Evolutionary conservation across 805 yeast species (phyloP).

Genomic region (Saccharomycopsis selenospora): DNA sequence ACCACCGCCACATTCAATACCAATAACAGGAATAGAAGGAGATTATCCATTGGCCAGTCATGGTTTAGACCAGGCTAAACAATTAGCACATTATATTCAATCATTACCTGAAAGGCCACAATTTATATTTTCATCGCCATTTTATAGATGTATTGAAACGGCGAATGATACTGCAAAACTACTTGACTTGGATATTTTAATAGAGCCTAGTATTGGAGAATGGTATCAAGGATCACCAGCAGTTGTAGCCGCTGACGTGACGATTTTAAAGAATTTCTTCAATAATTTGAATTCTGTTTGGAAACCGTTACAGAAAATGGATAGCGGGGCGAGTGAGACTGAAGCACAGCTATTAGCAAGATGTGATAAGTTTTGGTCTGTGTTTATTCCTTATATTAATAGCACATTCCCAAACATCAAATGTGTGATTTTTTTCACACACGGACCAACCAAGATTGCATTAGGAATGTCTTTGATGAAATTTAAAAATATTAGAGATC

Average conservation of each 20-base stretch:
- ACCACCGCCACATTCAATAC: slow-evolving; percentile 60
- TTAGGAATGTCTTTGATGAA: slow-evolving; percentile 71
- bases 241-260: slow-evolving; percentile 56
- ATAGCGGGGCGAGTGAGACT: slow-evolving; percentile 61
- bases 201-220: slow-evolving; percentile 87
- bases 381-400: slow-evolving; percentile 54
- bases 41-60: slow-evolving; percentile 86
- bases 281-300: slow-evolving; percentile 39
- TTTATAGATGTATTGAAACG: slow-evolving; percentile 85
- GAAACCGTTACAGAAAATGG: slow-evolving; percentile 41
- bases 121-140: slow-evolving; percentile 72
- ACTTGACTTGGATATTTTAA: slow-evolving; percentile 49
- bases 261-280: slow-evolving; percentile 47
- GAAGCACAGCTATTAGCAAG: slow-evolving; percentile 63
- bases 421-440: slow-evolving; percentile 69
- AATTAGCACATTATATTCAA: slow-evolving; percentile 56
- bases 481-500: slow-evolving; percentile 42
- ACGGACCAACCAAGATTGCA: slow-evolving; percentile 90
- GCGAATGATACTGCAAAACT: slow-evolving; percentile 57
- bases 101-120: slow-evolving; percentile 46
- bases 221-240: slow-evolving; percentile 75
- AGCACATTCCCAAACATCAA: slow-evolving; percentile 50
- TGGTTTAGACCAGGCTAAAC: slow-evolving; percentile 82
- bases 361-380: slow-evolving; percentile 44
- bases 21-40: slow-evolving; percentile 84